Percentiles rank a stretch among this genome's conserved stretches.
Conservation (phyloP, 1,284 basidiomycete species). For the Trametes sp. region DNA sequence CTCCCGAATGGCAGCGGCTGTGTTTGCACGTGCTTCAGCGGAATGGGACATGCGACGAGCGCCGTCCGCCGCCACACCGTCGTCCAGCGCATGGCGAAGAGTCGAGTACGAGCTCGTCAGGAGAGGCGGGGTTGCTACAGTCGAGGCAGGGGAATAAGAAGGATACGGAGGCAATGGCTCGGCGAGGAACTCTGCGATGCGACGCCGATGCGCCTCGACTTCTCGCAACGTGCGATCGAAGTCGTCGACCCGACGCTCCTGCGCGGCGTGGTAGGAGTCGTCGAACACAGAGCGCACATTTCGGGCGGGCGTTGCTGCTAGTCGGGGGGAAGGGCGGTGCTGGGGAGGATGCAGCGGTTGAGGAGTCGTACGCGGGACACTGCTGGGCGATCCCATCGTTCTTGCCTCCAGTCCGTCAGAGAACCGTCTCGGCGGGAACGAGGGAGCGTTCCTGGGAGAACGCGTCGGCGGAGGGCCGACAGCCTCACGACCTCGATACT, state of each 20-base stretch:
- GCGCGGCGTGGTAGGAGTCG: background rate
- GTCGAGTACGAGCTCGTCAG: constrained; percentile 26
- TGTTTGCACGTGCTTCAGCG: background rate
- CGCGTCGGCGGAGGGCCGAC: background rate
- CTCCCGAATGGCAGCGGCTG: background rate
- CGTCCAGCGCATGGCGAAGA: constrained; percentile 28
- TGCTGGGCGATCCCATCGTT: background rate
- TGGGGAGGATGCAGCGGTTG: background rate
- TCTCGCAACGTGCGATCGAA: constrained; percentile 25
- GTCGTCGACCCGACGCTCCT: constrained; percentile 13
- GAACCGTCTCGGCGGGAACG: background rate
- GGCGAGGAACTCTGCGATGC: constrained; percentile 20
- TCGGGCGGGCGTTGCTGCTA: background rate
- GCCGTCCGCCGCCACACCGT: constrained; percentile 3
- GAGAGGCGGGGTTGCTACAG: background rate
- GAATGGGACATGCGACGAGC: background rate
- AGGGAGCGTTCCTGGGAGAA: background rate
- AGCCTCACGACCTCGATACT: background rate
- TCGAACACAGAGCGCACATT: background rate
- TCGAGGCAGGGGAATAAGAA: background rate
- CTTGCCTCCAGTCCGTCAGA: background rate
- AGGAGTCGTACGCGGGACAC: background rate
- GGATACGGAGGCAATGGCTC: background rate
- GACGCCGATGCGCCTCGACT: constrained; percentile 19
- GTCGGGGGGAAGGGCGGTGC: background rate